Percentiles rank a stretch among this genome's conserved stretches.
Evolutionary conservation across 2,329 filamentous ascomycete genomes (phyloP).

Genomic region (Penicillium sumatraense): DNA sequence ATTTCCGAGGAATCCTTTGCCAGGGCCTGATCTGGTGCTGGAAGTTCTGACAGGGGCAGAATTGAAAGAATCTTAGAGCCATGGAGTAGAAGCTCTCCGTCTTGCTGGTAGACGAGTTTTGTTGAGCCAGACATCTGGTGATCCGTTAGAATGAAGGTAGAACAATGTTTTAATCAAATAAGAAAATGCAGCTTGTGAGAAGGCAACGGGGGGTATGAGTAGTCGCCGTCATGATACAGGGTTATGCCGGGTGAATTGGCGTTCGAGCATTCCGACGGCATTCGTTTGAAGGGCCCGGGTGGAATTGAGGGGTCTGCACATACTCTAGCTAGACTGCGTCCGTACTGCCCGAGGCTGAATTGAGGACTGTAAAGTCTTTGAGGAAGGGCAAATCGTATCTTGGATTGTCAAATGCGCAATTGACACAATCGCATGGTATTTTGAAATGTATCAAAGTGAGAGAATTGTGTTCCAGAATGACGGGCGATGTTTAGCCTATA

Average conservation of each 20-base stretch:
- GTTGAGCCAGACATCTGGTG: not conserved
- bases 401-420: not conserved
- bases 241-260: too few species aligned
- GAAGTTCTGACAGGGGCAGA: slow-evolving; percentile 53
- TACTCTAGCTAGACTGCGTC: not conserved
- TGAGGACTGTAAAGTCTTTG: not conserved
- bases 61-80: not conserved
- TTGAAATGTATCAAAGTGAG: not conserved
- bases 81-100: not conserved
- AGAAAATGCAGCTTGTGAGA: too few species aligned
- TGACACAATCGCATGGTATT: not conserved
- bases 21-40: slow-evolving; percentile 57
- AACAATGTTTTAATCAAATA: not conserved
- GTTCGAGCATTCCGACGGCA: too few species aligned
- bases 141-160: not conserved
- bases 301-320: not conserved
- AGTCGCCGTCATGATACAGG: too few species aligned
- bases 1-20: slow-evolving; percentile 61
- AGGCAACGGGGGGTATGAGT: too few species aligned
- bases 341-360: not conserved
- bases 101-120: not conserved
- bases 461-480: not conserved
- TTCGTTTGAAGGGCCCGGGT: not conserved
- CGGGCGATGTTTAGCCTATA: not conserved
- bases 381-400: not conserved